Evolutionary conservation across 352 stramenopile genomes (phyloP).

Genomic region (Blastocystis sp.): DNA sequence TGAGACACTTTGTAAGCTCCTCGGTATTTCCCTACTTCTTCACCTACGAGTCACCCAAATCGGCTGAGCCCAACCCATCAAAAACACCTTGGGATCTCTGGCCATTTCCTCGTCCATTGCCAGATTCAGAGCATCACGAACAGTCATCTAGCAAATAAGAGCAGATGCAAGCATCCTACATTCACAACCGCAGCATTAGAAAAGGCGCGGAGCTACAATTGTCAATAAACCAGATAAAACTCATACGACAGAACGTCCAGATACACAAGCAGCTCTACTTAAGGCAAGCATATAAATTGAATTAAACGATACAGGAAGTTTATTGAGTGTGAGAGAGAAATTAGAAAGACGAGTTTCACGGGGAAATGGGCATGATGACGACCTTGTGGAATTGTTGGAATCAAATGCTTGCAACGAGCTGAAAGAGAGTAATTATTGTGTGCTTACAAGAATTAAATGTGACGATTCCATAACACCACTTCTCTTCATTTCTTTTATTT

Average conservation of each 20-base stretch:
- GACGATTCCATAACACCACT: too few relatives aligned
- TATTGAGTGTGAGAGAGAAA: not conserved
- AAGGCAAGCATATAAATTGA: not conserved
- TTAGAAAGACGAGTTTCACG: not conserved
- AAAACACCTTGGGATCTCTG: constrained; percentile 85
- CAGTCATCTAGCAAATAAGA: constrained; percentile 73
- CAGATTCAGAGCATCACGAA: constrained; percentile 95
- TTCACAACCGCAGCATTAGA: not conserved
- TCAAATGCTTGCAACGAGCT: too few relatives aligned
- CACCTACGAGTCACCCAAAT: constrained; percentile 72
- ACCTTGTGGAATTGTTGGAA: too few relatives aligned
- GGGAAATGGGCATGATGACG: too few relatives aligned
- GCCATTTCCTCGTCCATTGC: constrained; percentile 97
- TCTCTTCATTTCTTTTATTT: too few relatives aligned
- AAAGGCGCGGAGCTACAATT: not conserved
- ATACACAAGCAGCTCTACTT: constrained; percentile 1
- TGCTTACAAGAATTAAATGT: too few relatives aligned
- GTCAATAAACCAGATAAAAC: not conserved
- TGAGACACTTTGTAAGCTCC: constrained; percentile 95
- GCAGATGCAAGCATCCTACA: not conserved
- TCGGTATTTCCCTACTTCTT: constrained; percentile 99
- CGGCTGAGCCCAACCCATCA: constrained; percentile 70
- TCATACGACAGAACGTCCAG: not conserved
- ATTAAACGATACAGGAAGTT: not conserved
- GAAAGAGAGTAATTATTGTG: too few relatives aligned